phyloP scores from a whole-genome alignment of 1,139 yeast species.

The Candida tropicalis region DNA sequence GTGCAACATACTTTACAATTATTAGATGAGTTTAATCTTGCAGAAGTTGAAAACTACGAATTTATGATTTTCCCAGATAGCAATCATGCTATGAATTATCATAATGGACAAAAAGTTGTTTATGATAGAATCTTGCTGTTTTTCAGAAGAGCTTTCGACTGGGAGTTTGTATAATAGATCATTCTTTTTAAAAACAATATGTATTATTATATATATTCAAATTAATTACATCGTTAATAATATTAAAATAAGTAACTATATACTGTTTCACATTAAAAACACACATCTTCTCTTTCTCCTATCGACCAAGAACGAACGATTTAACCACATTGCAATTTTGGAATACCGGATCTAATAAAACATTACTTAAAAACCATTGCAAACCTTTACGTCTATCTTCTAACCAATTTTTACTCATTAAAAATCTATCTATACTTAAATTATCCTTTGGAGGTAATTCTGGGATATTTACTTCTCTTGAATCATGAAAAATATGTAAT shows the following conservation, averaged over 20 bases:
- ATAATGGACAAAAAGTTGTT: constrained; percentile 68
- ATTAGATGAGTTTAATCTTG: constrained; percentile 61
- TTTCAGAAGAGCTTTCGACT: constrained; percentile 18
- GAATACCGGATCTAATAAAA: constrained; percentile 65
- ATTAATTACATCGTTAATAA: background rate
- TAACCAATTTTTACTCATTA: constrained; percentile 52
- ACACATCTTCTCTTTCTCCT: background rate
- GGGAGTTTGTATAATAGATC: constrained; percentile 15
- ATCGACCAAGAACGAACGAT: constrained; percentile 42
- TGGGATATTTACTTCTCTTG: constrained; percentile 51
- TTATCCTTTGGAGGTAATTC: constrained; percentile 65
- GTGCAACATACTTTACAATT: constrained; percentile 70
- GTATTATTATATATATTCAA: constrained; percentile 1
- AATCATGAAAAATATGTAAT: constrained; percentile 6
- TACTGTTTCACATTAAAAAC: background rate
- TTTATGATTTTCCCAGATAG: constrained; percentile 78
- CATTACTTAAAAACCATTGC: constrained; percentile 72
- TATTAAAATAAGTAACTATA: too few relatives aligned
- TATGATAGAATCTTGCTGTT: constrained; percentile 58
- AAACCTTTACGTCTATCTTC: constrained; percentile 66
- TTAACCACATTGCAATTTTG: constrained; percentile 51
- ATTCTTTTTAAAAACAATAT: background rate
- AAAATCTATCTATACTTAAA: constrained; percentile 49
- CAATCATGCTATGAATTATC: constrained; percentile 70
- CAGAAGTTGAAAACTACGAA: constrained; percentile 67